phyloP scores from a whole-genome alignment of 2,329 filamentous ascomycete species.

The Fusarium pseudoanthophilum region DNA sequence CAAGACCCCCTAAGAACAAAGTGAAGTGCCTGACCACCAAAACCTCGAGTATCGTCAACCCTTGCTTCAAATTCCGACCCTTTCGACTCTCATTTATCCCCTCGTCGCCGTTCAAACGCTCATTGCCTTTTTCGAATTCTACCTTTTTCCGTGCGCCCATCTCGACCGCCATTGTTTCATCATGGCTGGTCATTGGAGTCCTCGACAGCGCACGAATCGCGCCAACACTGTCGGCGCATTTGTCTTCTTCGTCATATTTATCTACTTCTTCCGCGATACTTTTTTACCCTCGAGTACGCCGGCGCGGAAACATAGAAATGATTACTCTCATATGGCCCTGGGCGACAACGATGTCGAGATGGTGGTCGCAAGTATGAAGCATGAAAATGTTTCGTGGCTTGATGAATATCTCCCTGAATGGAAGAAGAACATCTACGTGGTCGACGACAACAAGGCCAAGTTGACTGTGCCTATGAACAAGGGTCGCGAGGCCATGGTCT shows the following conservation, averaged over 20 bases:
- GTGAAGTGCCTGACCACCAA: slow-evolving; percentile 2
- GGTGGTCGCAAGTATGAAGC: slow-evolving; percentile 49
- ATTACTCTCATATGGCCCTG: slow-evolving; percentile 23
- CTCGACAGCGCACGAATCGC: slow-evolving; percentile 44
- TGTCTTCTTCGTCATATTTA: slow-evolving; percentile 38
- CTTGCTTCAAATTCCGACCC: slow-evolving; percentile 24
- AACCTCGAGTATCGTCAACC: slow-evolving; percentile 27
- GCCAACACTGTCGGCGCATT: slow-evolving; percentile 41
- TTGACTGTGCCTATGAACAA: slow-evolving; percentile 63
- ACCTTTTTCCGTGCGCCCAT: not conserved
- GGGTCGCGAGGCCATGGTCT: slow-evolving; percentile 64
- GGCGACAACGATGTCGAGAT: slow-evolving; percentile 48
- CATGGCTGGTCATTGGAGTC: slow-evolving; percentile 43
- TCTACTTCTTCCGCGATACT: slow-evolving; percentile 43
- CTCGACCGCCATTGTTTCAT: slow-evolving; percentile 23
- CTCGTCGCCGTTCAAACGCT: not conserved
- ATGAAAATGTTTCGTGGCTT: slow-evolving; percentile 54
- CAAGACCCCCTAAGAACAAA: slow-evolving; percentile 31
- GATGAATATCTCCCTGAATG: slow-evolving; percentile 55
- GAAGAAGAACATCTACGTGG: slow-evolving; percentile 65
- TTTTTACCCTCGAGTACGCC: slow-evolving; percentile 33
- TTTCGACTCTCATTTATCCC: slow-evolving; percentile 18
- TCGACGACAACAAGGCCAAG: slow-evolving; percentile 58
- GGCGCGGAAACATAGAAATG: slow-evolving; percentile 24
- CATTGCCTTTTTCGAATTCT: not conserved